A percentile compares a stretch with the other conserved stretches of the same genome.
Conservation (phyloP, 768 basidiomycete genomes). For the Suillus decipiens region DNA sequence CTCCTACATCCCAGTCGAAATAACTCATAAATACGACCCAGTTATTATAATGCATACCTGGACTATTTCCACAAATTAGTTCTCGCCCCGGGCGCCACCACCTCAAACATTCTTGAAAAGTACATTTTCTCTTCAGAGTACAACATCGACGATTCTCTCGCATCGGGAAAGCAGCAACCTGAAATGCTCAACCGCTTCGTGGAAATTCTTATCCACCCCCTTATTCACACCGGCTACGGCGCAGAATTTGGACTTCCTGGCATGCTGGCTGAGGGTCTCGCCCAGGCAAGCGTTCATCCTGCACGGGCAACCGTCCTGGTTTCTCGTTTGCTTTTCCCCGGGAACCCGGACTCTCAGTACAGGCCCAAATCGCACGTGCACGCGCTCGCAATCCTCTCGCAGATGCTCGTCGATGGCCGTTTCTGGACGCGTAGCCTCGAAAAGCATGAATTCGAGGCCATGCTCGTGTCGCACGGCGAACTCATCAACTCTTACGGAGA, state of each 20-base stretch:
- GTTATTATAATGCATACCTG: slow-evolving; percentile 35
- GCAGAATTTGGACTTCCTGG: slow-evolving; percentile 65
- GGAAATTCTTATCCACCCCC: slow-evolving; percentile 61
- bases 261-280: slow-evolving; percentile 68
- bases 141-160: slow-evolving; percentile 40
- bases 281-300: slow-evolving; percentile 54
- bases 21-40: slow-evolving; percentile 11
- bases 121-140: slow-evolving; percentile 57
- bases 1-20: not conserved
- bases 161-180: slow-evolving; percentile 39
- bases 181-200: slow-evolving; percentile 62
- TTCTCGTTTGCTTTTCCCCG: slow-evolving; percentile 31
- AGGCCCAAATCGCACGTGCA: slow-evolving; percentile 34
- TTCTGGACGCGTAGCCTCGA: slow-evolving; percentile 33
- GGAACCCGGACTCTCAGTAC: slow-evolving; percentile 29
- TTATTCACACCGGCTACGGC: slow-evolving; percentile 67
- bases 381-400: slow-evolving; percentile 55
- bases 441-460: slow-evolving; percentile 37
- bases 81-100: slow-evolving; percentile 29
- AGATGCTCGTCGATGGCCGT: slow-evolving; percentile 53
- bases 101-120: slow-evolving; percentile 52
- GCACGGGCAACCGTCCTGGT: slow-evolving; percentile 38
- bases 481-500: slow-evolving; percentile 45
- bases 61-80: slow-evolving; percentile 33
- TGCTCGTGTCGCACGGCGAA: slow-evolving; percentile 39